Percentiles rank a stretch among this genome's conserved stretches.
Conservation (phyloP, 176 grass and related monocot species). For the Triticum timopheevii region DNA sequence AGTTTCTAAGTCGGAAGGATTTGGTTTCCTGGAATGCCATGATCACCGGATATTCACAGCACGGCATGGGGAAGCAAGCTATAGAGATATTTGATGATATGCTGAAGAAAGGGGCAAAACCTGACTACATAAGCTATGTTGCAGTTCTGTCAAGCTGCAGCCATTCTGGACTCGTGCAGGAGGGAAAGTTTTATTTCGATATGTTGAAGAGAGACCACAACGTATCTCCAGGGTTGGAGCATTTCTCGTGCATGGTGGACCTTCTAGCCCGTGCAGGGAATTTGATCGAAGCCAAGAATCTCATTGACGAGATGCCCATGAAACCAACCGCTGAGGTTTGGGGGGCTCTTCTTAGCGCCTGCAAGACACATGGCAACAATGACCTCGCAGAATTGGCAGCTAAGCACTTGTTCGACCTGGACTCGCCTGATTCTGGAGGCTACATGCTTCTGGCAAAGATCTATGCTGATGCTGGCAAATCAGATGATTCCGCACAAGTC, state of each 20-base stretch:
- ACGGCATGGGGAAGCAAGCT: constrained; percentile 83
- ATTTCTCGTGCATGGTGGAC: constrained; percentile 96
- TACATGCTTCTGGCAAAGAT: constrained; percentile 90
- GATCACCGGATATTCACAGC: constrained; percentile 95
- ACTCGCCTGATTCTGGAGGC: constrained; percentile 82
- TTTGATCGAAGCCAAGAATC: constrained; percentile 72
- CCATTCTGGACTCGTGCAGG: constrained; percentile 72
- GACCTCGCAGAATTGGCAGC: constrained; percentile 74
- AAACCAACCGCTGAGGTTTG: constrained; percentile 80
- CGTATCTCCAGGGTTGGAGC: constrained; percentile 73
- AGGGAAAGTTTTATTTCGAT: constrained; percentile 86
- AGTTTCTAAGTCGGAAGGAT: constrained; percentile 69
- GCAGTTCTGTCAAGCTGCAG: constrained; percentile 84
- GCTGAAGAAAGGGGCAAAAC: constrained; percentile 52
- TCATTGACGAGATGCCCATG: constrained; percentile 79
- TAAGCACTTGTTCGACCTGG: constrained; percentile 75
- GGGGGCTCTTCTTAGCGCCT: constrained; percentile 83
- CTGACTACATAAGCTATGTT: constrained; percentile 98
- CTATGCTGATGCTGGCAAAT: constrained; percentile 79
- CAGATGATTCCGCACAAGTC: constrained; percentile 69
- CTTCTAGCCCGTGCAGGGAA: constrained; percentile 77
- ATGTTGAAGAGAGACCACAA: constrained; percentile 65
- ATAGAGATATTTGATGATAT: constrained; percentile 70
- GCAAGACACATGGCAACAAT: constrained; percentile 68
- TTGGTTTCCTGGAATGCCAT: constrained; percentile 96